A percentile compares a stretch with the other conserved stretches of the same genome.
Conservation (phyloP, 2,329 filamentous ascomycete species). For the Arthrinium puccinioides region DNA sequence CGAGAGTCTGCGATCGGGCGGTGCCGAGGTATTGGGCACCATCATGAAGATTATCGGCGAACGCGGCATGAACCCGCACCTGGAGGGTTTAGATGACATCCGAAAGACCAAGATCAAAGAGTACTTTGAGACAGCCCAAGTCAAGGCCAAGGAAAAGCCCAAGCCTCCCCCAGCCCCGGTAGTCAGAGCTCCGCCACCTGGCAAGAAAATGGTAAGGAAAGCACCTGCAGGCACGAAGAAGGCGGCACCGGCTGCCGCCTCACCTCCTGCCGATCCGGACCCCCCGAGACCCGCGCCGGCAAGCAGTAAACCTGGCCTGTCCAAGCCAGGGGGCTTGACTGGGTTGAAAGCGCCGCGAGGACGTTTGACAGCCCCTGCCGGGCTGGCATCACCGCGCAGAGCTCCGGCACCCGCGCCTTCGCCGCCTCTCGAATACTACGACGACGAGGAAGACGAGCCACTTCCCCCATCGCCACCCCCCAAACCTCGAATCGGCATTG, state of each 20-base stretch:
- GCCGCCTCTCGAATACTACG: slow-evolving; percentile 42
- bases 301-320: slow-evolving; percentile 46
- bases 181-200: slow-evolving; percentile 39
- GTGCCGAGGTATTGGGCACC: slow-evolving; percentile 86
- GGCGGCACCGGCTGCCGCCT: slow-evolving; percentile 29
- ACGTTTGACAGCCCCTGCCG: slow-evolving; percentile 41
- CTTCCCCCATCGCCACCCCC: slow-evolving; percentile 44
- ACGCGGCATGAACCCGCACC: slow-evolving; percentile 83
- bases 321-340: slow-evolving; percentile 44
- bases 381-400: slow-evolving; percentile 45
- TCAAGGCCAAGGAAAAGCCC: slow-evolving; percentile 86
- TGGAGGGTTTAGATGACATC: slow-evolving; percentile 92
- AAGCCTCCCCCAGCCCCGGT: slow-evolving; percentile 65
- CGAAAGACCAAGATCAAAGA: slow-evolving; percentile 94
- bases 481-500: slow-evolving; percentile 57
- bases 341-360: slow-evolving; percentile 56
- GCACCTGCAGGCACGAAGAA: slow-evolving; percentile 47
- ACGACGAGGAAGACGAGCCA: slow-evolving; percentile 47
- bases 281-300: slow-evolving; percentile 43
- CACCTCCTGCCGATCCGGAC: slow-evolving; percentile 46
- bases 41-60: slow-evolving; percentile 99
- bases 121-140: slow-evolving; percentile 71
- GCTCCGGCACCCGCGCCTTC: slow-evolving; percentile 35
- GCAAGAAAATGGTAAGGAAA: slow-evolving; percentile 35
- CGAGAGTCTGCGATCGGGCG: slow-evolving; percentile 77